Evolutionary conservation across 495 filamentous ascomycete species (phyloP), one percentile per base, ranked within the genome.

Genomic region (Jackrogersella minutella): DNA sequence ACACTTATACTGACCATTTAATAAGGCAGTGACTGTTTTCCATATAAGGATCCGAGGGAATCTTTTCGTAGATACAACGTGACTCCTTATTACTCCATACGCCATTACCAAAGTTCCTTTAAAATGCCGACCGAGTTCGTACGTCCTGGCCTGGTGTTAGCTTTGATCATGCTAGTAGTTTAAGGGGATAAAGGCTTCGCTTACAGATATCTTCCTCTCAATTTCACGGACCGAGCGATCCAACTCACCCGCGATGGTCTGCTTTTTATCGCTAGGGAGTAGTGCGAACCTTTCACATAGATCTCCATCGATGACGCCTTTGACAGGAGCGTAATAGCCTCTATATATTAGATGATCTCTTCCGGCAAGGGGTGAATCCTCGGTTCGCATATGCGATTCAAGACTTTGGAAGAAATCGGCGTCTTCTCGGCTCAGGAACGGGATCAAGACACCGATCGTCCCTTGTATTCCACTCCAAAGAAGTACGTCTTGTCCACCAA

Each of bases 271-370:
- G 62, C 86, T 89, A 30, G 90, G 83, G 62, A 98, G 79, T 46
- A 93, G 75, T 51, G 90, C 85, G 75, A 92, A 99, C 71, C 91
- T 85, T 81, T 99, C 96, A 73, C 93, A 97, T 62, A 99, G 81
- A 81, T 99, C 96, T n/a, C 96, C 96, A 77, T 99, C 96, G 73
- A 99, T 96, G 24, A 96, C 87, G 0, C 92, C 92, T 83, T 99
- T 99, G 11, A 95, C 92, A 1, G 96, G 96, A n/a, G 90, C 91
- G 74, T 99, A 98, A 74, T 98, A 99, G 43, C 93, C 87, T 54
- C 96, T 84, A 72, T 97, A 99, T 44, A 97, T 94, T 26, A 99
- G 77, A 77, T 99, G 95, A 75, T 98, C 96, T 59, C 96, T 85
- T 26, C 96, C 95, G 8, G 92, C 92, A 19, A 97, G 81, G 10